Conservation (phyloP, 371 early-diverging fungal genomes). For the Mortierella sp. region DNA sequence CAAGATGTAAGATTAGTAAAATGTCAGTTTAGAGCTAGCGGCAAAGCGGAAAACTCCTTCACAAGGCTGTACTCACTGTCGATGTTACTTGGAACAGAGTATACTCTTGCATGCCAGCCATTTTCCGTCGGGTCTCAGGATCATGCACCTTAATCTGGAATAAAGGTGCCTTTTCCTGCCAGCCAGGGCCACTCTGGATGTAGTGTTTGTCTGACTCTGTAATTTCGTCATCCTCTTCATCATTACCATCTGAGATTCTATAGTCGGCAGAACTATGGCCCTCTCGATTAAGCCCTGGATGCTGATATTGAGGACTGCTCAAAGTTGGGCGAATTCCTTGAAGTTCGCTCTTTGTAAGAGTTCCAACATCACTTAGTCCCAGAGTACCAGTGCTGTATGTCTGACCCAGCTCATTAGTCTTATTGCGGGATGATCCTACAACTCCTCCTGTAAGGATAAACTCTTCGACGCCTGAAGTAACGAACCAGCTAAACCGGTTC, state of each 20-base stretch:
- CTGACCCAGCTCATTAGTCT: not conserved
- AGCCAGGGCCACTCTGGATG: slow-evolving; percentile 56
- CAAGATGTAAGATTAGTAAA: not conserved
- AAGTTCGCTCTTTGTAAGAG: too few relatives aligned
- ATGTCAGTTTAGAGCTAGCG: not conserved
- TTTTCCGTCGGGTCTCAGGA: slow-evolving; percentile 55
- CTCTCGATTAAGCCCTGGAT: not conserved
- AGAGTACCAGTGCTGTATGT: not conserved
- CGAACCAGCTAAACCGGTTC: slow-evolving; percentile 58
- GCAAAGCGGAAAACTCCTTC: not conserved
- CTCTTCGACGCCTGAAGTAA: slow-evolving; percentile 58
- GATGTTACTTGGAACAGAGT: slow-evolving; percentile 58
- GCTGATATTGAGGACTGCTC: not conserved
- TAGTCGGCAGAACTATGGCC: slow-evolving; percentile 7
- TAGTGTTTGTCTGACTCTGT: slow-evolving; percentile 59
- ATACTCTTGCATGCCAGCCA: slow-evolving; percentile 57
- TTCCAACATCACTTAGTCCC: too few relatives aligned
- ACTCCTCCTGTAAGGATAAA: slow-evolving; percentile 53
- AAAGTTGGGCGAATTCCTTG: too few relatives aligned
- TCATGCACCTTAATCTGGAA: slow-evolving; percentile 55
- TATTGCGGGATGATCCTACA: not conserved
- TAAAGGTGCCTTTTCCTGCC: slow-evolving; percentile 55
- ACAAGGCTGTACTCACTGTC: slow-evolving; percentile 32
- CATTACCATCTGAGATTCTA: slow-evolving; percentile 24
- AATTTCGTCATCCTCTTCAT: slow-evolving; percentile 36